Conservation (phyloP, 1,284 basidiomycete species). For the Apiotrichum mycotoxinovorans region DNA sequence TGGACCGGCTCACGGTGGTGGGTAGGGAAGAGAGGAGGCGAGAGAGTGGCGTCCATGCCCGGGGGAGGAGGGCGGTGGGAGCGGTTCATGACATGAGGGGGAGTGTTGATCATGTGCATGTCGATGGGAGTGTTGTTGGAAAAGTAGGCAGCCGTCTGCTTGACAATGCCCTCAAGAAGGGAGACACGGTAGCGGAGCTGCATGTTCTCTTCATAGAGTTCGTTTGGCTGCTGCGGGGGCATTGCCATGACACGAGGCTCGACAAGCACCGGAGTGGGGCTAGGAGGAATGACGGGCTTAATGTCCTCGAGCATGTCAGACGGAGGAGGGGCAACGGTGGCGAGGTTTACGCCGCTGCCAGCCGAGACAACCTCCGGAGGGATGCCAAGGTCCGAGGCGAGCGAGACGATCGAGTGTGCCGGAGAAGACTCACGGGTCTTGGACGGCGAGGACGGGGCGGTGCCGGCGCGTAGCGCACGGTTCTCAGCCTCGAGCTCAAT, state of each 20-base stretch:
- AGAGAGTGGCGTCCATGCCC: slow-evolving; percentile 33
- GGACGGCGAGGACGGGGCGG: slow-evolving; percentile 13
- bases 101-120: slow-evolving; percentile 8
- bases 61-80: slow-evolving; percentile 14
- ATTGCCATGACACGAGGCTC: slow-evolving; percentile 1
- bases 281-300: slow-evolving; percentile 25
- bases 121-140: slow-evolving; percentile 17
- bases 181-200: slow-evolving; percentile 35
- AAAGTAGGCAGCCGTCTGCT: slow-evolving; percentile 41
- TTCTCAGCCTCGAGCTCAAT: slow-evolving; percentile 46
- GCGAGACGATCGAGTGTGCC: slow-evolving; percentile 32
- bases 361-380: slow-evolving; percentile 33
- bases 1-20: slow-evolving; percentile 15
- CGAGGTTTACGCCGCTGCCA: slow-evolving; percentile 38
- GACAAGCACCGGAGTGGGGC: slow-evolving; percentile 4
- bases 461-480: slow-evolving; percentile 29
- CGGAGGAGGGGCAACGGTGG: slow-evolving; percentile 40
- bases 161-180: slow-evolving; percentile 43
- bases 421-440: slow-evolving; percentile 32
- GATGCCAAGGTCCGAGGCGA: slow-evolving; percentile 37
- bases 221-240: slow-evolving; percentile 8
- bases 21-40: slow-evolving; percentile 27
- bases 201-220: slow-evolving; percentile 34
- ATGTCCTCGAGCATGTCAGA: slow-evolving; percentile 31
- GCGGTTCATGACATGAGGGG: background rate